Conservation (phyloP, 148 eudicot species). For the Suaeda aralocaspica region DNA sequence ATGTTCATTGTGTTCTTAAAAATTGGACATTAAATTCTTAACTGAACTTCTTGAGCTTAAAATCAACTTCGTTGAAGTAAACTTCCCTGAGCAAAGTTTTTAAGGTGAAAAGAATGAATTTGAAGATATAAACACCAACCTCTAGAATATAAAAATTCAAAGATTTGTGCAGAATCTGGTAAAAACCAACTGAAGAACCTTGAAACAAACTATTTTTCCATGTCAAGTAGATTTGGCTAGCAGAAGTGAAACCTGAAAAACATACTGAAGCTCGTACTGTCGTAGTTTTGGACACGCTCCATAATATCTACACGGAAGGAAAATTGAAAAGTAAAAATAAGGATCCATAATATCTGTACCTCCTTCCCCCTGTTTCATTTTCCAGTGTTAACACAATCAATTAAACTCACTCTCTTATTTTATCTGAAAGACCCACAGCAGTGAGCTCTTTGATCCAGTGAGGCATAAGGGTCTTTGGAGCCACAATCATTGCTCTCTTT, state of each 20-base stretch:
- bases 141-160: background rate
- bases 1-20: background rate
- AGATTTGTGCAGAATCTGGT: background rate
- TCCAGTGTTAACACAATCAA: slow-evolving; percentile 4
- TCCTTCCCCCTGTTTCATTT: background rate
- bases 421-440: slow-evolving; percentile 67
- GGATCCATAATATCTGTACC: background rate
- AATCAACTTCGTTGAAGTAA: background rate
- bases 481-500: slow-evolving; percentile 77
- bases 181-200: background rate
- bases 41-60: background rate
- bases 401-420: slow-evolving; percentile 75
- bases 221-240: background rate
- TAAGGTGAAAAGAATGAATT: background rate
- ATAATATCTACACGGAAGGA: slow-evolving; percentile 54
- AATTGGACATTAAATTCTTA: background rate
- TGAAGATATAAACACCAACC: background rate
- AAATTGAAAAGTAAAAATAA: background rate
- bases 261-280: slow-evolving; percentile 82
- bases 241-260: slow-evolving; percentile 68
- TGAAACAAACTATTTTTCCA: background rate
- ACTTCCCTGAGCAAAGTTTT: too few relatives aligned
- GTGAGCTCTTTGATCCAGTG: slow-evolving; percentile 94
- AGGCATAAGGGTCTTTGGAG: slow-evolving; percentile 89
- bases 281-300: slow-evolving; percentile 63